phyloP scores from a whole-genome alignment of 371 early-diverging fungal genomes.

The Mortierella sp. region DNA sequence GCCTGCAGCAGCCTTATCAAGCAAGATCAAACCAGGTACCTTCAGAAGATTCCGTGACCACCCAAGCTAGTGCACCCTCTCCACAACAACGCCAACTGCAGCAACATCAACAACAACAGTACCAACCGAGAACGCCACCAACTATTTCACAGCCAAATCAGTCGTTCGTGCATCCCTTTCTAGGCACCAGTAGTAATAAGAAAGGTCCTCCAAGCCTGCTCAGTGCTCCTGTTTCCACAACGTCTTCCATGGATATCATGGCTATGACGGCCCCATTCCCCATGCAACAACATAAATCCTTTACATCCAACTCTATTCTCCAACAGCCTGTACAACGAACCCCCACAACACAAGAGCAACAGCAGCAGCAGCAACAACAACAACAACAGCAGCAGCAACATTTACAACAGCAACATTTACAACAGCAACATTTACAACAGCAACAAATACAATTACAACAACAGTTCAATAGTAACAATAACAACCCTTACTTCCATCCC shows the following conservation, averaged over 20 bases:
- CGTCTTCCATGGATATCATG: conserved; percentile 46
- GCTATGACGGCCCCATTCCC: conserved; percentile 36
- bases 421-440: too few species aligned
- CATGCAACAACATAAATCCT: conserved; percentile 23
- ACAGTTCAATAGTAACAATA: conserved; percentile 6
- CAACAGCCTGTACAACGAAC: conserved; percentile 26
- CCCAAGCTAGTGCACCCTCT: not conserved
- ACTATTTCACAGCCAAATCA: not conserved
- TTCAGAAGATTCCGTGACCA: conserved; percentile 4
- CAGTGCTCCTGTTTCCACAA: conserved; percentile 17
- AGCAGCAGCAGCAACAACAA: conserved; percentile 34
- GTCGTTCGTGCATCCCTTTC: conserved; percentile 12
- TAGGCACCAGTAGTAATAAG: conserved; percentile 5
- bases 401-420: conserved; percentile 15
- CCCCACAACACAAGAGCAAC: conserved; percentile 16
- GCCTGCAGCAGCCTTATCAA: conserved; percentile 9
- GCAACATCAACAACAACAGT: conserved; percentile 8
- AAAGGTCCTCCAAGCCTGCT: conserved; percentile 19
- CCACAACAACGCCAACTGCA: conserved; percentile 12
- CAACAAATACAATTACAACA: too few species aligned
- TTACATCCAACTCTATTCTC: conserved; percentile 20
- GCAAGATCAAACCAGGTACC: not conserved
- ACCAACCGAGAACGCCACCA: not conserved
- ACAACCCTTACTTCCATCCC: conserved; percentile 17
- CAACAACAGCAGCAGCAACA: conserved; percentile 16